Conservation (phyloP, 805 yeast genomes). For the Kodamaea fukazawae region DNA sequence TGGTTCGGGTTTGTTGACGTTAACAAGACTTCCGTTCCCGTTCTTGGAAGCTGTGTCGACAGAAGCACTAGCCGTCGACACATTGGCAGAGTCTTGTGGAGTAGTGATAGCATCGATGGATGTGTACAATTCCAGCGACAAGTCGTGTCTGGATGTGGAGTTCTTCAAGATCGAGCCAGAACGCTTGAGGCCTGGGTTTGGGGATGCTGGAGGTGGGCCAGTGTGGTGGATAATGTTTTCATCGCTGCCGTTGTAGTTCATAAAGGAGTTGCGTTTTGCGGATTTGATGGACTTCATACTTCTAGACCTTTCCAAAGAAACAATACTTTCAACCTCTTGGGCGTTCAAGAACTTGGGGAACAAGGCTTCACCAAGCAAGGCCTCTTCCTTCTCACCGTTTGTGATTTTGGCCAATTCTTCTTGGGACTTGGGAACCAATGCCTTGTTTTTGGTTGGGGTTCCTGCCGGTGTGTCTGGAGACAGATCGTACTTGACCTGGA, state of each 20-base stretch:
- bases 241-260: conserved; percentile 40
- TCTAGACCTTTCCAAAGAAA: conserved; percentile 64
- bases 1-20: conserved; percentile 1
- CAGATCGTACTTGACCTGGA: conserved; percentile 19
- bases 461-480: conserved; percentile 7
- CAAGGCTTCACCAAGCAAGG: conserved; percentile 48
- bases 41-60: conserved; percentile 3
- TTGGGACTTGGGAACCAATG: background rate
- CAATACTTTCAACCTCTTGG: conserved; percentile 72
- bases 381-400: conserved; percentile 15
- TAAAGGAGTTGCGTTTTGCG: conserved; percentile 34
- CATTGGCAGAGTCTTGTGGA: background rate
- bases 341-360: conserved; percentile 69
- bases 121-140: conserved; percentile 14
- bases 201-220: conserved; percentile 15
- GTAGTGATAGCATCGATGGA: conserved; percentile 10
- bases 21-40: conserved; percentile 1
- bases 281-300: conserved; percentile 53
- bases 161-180: conserved; percentile 41
- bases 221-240: conserved; percentile 35
- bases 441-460: conserved; percentile 3
- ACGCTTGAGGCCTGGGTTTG: conserved; percentile 23
- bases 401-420: conserved; percentile 3
- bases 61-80: background rate
- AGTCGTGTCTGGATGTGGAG: conserved; percentile 22